phyloP scores from a whole-genome alignment of 2,329 filamentous ascomycete genomes.

The Arachnopeziza araneosa region DNA sequence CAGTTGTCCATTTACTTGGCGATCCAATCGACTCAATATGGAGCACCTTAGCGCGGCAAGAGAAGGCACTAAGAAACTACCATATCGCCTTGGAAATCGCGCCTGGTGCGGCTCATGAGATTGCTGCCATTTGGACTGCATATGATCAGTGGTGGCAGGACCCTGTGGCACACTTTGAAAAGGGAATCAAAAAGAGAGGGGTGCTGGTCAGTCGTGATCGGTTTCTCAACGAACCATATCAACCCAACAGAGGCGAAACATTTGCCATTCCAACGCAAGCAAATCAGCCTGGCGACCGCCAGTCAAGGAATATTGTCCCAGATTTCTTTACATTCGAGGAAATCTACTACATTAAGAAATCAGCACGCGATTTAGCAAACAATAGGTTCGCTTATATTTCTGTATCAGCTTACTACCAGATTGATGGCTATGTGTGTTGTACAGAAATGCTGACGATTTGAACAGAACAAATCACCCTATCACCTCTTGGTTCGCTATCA shows the following conservation, averaged over 20 bases:
- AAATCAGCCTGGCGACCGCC: background rate
- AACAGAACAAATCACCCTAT: background rate
- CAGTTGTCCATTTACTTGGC: background rate
- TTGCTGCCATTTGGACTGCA: background rate
- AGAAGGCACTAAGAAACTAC: background rate
- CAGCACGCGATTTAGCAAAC: background rate
- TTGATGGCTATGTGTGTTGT: no score
- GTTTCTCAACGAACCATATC: background rate
- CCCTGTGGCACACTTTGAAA: background rate
- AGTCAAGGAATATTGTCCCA: background rate
- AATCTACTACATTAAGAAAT: background rate
- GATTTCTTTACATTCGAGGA: background rate
- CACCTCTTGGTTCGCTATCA: background rate
- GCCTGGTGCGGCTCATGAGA: background rate
- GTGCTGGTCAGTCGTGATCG: background rate
- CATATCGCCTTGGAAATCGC: background rate
- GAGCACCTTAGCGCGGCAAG: background rate
- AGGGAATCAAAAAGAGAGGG: background rate
- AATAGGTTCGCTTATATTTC: background rate
- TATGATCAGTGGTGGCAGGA: background rate
- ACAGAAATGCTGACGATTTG: background rate
- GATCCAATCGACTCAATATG: background rate
- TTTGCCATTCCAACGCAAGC: background rate
- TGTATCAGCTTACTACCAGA: no score
- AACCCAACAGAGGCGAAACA: background rate